These are phyloP conservation scores for Conticribra weissflogii DNA, from an alignment of 108 stramenopile genomes.

Conservation along the genomic window DNA sequence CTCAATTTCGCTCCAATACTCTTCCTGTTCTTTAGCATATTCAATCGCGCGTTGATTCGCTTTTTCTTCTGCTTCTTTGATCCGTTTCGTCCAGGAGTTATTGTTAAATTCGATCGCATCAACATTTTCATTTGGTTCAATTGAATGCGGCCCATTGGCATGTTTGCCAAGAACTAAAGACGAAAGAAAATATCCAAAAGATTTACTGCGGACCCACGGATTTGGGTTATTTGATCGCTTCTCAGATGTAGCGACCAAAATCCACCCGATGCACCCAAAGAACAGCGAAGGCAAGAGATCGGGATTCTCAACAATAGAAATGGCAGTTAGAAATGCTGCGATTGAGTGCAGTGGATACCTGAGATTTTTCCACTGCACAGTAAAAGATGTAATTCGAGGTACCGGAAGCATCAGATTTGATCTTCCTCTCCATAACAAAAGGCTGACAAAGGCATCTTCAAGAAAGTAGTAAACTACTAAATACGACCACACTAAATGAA, in stretches of 20 bases:
- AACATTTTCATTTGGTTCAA: slow-evolving; percentile 54
- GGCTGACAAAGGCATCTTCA: slow-evolving; percentile 60
- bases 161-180: slow-evolving; percentile 51
- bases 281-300: slow-evolving; percentile 67
- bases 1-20: slow-evolving; percentile 59
- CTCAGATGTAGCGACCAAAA: slow-evolving; percentile 54
- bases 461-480: slow-evolving; percentile 51
- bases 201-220: slow-evolving; percentile 58
- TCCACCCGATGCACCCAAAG: slow-evolving; percentile 53
- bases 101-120: slow-evolving; percentile 44
- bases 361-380: slow-evolving; percentile 27
- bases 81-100: slow-evolving; percentile 24
- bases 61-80: slow-evolving; percentile 54
- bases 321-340: slow-evolving; percentile 51
- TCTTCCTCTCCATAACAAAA: slow-evolving; percentile 75
- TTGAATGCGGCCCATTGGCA: slow-evolving; percentile 30
- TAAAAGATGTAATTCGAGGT: slow-evolving; percentile 7
- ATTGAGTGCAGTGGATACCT: slow-evolving; percentile 67
- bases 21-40: slow-evolving; percentile 45
- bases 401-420: slow-evolving; percentile 35
- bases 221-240: slow-evolving; percentile 54
- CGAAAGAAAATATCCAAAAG: slow-evolving; percentile 47
- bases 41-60: slow-evolving; percentile 44
- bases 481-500: slow-evolving; percentile 43
- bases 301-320: slow-evolving; percentile 65